Percentiles rank a stretch among this genome's conserved stretches.
Evolutionary conservation across 192 early-diverging fungal species (phyloP).

Genomic region (Backusella parvicylindrica): DNA sequence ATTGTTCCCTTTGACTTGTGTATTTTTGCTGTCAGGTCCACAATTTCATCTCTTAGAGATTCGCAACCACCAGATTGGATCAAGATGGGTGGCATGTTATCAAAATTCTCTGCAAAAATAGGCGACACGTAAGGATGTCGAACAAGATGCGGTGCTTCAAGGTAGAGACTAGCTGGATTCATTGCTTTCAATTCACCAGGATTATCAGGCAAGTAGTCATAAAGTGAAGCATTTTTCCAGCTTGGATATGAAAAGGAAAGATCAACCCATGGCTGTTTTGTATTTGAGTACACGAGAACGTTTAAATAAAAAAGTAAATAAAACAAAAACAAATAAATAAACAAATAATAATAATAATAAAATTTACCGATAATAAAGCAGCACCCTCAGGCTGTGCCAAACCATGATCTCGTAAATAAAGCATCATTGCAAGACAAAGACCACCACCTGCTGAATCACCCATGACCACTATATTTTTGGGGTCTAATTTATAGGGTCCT

Average conservation of each 20-base stretch:
- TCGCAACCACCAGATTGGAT: constrained; percentile 55
- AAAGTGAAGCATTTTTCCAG: constrained; percentile 38
- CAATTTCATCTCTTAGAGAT: constrained; percentile 43
- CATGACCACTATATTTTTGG: constrained; percentile 56
- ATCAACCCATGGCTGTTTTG: constrained; percentile 60
- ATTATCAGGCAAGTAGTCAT: constrained; percentile 33
- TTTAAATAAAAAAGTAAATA: background rate
- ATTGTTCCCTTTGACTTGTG: constrained; percentile 5
- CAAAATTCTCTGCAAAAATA: constrained; percentile 41
- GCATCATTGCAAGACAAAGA: constrained; percentile 52
- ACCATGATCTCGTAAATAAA: constrained; percentile 57
- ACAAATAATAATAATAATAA: background rate
- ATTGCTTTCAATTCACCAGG: constrained; percentile 31
- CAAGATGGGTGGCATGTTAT: constrained; percentile 43
- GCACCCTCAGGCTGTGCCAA: constrained; percentile 47
- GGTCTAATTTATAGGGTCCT: constrained; percentile 44
- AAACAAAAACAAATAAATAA: background rate
- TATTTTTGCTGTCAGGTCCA: constrained; percentile 33
- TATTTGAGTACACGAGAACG: background rate
- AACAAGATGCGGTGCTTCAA: constrained; percentile 30
- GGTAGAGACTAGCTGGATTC: constrained; percentile 45
- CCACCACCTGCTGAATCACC: constrained; percentile 78
- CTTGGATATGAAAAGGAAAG: constrained; percentile 48
- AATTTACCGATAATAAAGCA: constrained; percentile 55
- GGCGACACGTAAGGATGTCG: constrained; percentile 55